Evolutionary conservation across 1,284 basidiomycete species (phyloP), one percentile per base, ranked within the genome.

Genomic region (Moesziomyces aphidis): DNA sequence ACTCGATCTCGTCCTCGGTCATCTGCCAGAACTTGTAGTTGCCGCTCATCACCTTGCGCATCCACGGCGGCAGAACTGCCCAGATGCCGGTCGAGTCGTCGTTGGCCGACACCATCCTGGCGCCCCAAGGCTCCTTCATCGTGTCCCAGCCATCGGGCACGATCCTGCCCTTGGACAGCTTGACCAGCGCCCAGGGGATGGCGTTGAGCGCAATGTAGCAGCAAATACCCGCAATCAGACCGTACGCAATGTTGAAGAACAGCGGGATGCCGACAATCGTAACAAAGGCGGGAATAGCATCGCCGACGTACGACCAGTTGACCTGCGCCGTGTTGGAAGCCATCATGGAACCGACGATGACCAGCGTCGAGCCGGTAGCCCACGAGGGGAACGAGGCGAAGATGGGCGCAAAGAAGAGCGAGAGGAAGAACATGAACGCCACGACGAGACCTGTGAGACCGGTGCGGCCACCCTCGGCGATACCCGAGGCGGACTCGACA

Each of bases 271-370:
- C 55, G 39, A 72, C 68, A 49, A 78, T 79, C 56, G 47, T 81
- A 55, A 79, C 45, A 47, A 72, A 78, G 4, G 74, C 76, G 1
- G 93, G 93, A 3, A 95, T 89, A 17, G 92, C 89, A 83, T 95
- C 93, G 28, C 93, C 81, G 10, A 93, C 45, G 91, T 88, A 95
- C 82, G 91, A 88, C 93, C 93, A 95, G 86, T 94, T 95, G 85
- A 95, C 91, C 62, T 93, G 91, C 44, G 90, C 88, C 15, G 92
- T 91, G 81, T 93, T 94, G 80, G 91, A 89, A 82, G 93, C 93
- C 93, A 95, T 95, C 83, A 95, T 87, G 26, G 91, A 92, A 24
- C 93, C 93, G 43, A 94, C 93, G 66, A 95, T 91, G 66, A 93
- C 89, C 50, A 95, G 87, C 5, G 93, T 93, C 63, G 92, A 91